These are phyloP conservation scores for Phialemoniopsis sp. DNA, from an alignment of 2,329 filamentous ascomycete species.

Conservation along the genomic window DNA sequence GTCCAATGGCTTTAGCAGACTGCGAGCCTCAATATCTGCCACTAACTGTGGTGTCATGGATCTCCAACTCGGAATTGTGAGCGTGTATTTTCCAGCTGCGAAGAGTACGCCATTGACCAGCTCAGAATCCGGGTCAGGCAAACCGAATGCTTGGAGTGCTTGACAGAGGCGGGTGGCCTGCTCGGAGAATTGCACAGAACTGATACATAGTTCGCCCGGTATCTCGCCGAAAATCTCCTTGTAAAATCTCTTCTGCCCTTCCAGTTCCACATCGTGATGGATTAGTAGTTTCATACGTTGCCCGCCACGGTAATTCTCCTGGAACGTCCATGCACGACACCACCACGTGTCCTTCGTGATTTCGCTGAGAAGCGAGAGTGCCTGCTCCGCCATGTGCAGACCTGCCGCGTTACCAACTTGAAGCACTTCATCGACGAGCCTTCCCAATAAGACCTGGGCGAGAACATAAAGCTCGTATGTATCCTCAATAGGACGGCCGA, in stretches of 20 bases:
- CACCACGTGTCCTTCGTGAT: conserved; percentile 23
- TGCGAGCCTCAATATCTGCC: conserved; percentile 14
- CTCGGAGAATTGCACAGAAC: neutral
- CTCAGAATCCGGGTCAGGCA: conserved; percentile 2
- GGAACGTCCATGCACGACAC: conserved; percentile 25
- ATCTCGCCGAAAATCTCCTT: neutral
- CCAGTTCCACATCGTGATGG: conserved; percentile 11
- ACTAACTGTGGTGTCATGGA: conserved; percentile 20
- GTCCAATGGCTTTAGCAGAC: conserved; percentile 12
- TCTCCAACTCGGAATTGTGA: conserved; percentile 11
- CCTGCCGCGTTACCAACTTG: too few species aligned
- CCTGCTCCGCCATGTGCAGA: conserved; percentile 11
- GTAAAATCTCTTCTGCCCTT: conserved; percentile 11
- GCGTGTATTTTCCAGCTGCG: conserved; percentile 19
- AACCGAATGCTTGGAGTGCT: conserved; percentile 1
- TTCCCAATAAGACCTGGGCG: neutral
- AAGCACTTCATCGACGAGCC: neutral
- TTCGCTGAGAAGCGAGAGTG: conserved; percentile 13
- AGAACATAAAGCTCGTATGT: neutral
- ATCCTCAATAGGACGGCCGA: conserved; percentile 16
- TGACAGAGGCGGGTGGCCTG: neutral
- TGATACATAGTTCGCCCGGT: neutral
- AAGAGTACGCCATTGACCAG: conserved; percentile 10
- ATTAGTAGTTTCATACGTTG: conserved; percentile 20
- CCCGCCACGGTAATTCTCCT: conserved; percentile 25